These are phyloP conservation scores for Orbilia oligospora DNA, from an alignment of 2,329 filamentous ascomycete genomes.

Conservation along the genomic window DNA sequence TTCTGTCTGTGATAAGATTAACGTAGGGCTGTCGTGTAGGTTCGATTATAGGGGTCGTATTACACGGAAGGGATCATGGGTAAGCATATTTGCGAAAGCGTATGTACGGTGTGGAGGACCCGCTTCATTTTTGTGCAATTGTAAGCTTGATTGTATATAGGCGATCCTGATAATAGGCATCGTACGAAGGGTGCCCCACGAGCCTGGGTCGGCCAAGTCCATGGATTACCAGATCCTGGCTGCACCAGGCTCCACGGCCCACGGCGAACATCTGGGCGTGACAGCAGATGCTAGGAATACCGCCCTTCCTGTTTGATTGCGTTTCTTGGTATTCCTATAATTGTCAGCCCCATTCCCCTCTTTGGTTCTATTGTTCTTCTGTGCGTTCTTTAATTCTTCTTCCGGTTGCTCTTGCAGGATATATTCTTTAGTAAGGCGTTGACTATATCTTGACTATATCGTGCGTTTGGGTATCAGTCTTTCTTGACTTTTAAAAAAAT, in stretches of 20 bases:
- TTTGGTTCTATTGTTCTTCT: not conserved
- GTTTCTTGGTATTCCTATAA: slow-evolving; percentile 46
- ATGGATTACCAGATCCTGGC: slow-evolving; percentile 20
- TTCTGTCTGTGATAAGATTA: not conserved
- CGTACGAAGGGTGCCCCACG: not conserved
- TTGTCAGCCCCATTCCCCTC: slow-evolving; percentile 38
- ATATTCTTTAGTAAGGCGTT: slow-evolving; percentile 14
- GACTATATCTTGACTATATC: not conserved
- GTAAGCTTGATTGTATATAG: not conserved
- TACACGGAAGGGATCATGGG: not conserved
- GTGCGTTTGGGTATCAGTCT: not conserved
- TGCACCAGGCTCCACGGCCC: slow-evolving; percentile 9
- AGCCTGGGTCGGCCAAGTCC: slow-evolving; percentile 4
- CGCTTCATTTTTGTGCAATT: no score
- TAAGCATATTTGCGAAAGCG: not conserved
- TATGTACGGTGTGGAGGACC: not conserved
- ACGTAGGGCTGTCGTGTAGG: not conserved
- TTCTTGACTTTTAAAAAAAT: not conserved
- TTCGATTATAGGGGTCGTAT: not conserved
- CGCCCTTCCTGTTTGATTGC: slow-evolving; percentile 21
- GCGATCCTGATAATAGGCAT: not conserved
- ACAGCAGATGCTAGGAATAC: slow-evolving; percentile 10
- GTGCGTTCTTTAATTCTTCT: slow-evolving; percentile 22
- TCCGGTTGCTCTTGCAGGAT: slow-evolving; percentile 18
- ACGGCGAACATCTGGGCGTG: slow-evolving; percentile 16